Evolutionary conservation across 2,329 filamentous ascomycete genomes (phyloP), one percentile per base, ranked within the genome.

Genomic region (Dothiorella sarmentorum): DNA sequence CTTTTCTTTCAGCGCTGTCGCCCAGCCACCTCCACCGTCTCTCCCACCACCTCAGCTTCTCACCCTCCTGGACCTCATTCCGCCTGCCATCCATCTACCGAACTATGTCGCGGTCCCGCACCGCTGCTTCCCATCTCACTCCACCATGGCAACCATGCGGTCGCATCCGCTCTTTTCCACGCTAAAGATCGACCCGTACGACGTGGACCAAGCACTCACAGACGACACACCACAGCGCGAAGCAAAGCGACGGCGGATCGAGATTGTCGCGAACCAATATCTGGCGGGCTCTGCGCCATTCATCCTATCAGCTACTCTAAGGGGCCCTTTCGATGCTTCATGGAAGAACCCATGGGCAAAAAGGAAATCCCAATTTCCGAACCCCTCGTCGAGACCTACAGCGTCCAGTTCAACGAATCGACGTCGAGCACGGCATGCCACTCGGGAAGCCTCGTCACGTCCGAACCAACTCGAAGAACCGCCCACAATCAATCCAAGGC

Each of bases 241-340:
- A 3, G 77, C 81, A 11, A 84, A 82, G 67, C 78, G 77, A 24
- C 69, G 75, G 20, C 78, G 83, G 60, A 84, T 86, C 60, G 85
- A 89, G 68, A 71, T 76, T 0, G 80, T 86, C 11, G 87, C 83
- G 1, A 72, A 78, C 29, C 77, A 78, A 31, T 89, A 82, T 64
- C 72, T 89, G 35, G 71, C 76, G 6, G 87, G 87, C 0, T 73
- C 78, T 27, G 67, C 77, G 2, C 79, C 86, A 0, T 66, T 81
- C 22, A 76, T 91, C 2, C 68, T 85, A 3, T 87, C 87, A 11
- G 82, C 87, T 6, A 71, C 74, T 5, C 74, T 90, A 3, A 78
- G 74, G 60, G 87, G 87, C 0, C 87, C 87, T 0, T 87, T 89
- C 63, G 76, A 69, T 24, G 55, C 66, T 5, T 60, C 61, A 33